These are phyloP conservation scores for Megacollybia marginata DNA, from an alignment of 768 basidiomycete genomes.

Conservation along the genomic window DNA sequence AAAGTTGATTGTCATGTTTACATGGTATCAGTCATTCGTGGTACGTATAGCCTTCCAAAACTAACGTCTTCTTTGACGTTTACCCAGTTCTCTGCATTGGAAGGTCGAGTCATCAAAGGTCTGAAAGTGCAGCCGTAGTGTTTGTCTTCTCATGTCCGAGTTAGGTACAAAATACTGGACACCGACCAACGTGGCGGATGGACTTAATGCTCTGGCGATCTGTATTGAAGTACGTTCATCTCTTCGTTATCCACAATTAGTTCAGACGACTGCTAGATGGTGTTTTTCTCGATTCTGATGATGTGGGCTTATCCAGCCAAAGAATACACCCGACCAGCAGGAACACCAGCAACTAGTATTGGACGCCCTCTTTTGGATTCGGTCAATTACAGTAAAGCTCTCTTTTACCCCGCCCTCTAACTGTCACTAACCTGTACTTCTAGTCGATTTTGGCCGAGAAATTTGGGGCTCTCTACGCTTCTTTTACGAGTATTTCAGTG, in stretches of 20 bases:
- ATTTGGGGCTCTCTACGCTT: slow-evolving; percentile 44
- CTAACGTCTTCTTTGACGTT: not conserved
- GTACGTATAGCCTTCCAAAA: slow-evolving; percentile 28
- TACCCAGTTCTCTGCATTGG: slow-evolving; percentile 54
- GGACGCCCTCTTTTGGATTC: slow-evolving; percentile 71
- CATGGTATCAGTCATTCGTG: slow-evolving; percentile 80
- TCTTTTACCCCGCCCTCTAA: not conserved
- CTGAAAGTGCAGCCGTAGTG: slow-evolving; percentile 2
- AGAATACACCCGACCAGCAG: slow-evolving; percentile 52
- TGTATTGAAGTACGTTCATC: slow-evolving; percentile 63
- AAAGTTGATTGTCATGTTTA: slow-evolving; percentile 83
- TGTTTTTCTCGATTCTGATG: slow-evolving; percentile 72
- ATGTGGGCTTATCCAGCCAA: slow-evolving; percentile 73
- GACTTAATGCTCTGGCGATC: slow-evolving; percentile 72
- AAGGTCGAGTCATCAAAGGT: slow-evolving; percentile 66
- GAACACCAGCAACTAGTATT: slow-evolving; percentile 41
- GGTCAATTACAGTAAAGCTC: slow-evolving; percentile 27
- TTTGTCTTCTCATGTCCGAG: not conserved
- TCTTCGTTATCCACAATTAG: not conserved
- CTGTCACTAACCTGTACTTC: not conserved
- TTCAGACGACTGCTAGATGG: slow-evolving; percentile 49
- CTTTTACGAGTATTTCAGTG: slow-evolving; percentile 33
- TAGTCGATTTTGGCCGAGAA: slow-evolving; percentile 51
- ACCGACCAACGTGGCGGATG: slow-evolving; percentile 74
- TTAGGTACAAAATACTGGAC: slow-evolving; percentile 80